Conservation (phyloP, 306 rosid species). For the Vigna trinervia region DNA sequence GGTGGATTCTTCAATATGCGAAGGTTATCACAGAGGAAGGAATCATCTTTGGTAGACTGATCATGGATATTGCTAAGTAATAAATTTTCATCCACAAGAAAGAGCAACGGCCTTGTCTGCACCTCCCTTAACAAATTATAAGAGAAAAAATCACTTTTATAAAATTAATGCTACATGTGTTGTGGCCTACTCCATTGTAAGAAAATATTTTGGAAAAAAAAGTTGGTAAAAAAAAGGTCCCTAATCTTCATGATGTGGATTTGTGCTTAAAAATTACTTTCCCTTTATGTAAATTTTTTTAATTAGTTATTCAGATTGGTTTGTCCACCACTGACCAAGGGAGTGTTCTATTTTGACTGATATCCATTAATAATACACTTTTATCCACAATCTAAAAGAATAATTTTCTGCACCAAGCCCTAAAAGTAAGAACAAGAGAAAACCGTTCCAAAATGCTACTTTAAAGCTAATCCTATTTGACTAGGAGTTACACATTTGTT, state of each 20-base stretch:
- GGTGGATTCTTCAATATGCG: constrained; percentile 13
- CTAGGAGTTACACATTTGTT: constrained; percentile 34
- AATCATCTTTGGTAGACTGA: constrained; percentile 16
- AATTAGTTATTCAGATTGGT: constrained; percentile 11
- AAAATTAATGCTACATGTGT: constrained; percentile 9
- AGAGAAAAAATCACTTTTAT: background rate
- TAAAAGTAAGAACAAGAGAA: background rate
- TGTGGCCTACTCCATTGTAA: constrained; percentile 39
- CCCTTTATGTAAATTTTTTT: background rate
- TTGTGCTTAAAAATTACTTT: constrained; percentile 21
- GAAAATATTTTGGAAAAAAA: background rate
- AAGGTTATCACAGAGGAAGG: constrained; percentile 28
- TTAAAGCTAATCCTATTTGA: constrained; percentile 15
- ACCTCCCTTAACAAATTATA: background rate
- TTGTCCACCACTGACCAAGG: constrained; percentile 29
- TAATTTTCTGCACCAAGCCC: constrained; percentile 29
- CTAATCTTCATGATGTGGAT: background rate
- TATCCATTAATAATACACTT: constrained; percentile 15
- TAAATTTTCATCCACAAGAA: constrained; percentile 5
- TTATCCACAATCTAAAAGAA: constrained; percentile 5
- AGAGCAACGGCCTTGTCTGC: constrained; percentile 33
- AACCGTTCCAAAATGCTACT: background rate
- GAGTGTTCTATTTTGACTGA: constrained; percentile 12
- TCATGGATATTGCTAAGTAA: background rate
- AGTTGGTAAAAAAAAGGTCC: background rate